phyloP scores from a whole-genome alignment of 495 filamentous ascomycete genomes.

The Thermothielavioides terrestris region DNA sequence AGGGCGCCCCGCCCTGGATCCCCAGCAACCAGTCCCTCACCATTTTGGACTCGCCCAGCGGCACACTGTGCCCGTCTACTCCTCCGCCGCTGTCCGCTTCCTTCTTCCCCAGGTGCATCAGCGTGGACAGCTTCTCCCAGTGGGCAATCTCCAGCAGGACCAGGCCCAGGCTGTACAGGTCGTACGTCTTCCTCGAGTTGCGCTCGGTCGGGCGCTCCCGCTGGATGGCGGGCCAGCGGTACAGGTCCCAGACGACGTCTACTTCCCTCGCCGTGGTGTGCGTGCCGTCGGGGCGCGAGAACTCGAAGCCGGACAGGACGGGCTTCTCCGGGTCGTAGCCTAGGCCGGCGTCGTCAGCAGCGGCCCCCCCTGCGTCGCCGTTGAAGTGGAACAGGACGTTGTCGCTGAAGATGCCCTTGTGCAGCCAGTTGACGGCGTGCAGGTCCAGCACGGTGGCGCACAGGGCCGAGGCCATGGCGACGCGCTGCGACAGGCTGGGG shows the following conservation, averaged over 20 bases:
- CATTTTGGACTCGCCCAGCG: slow-evolving; percentile 15
- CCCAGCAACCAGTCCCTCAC: slow-evolving; percentile 25
- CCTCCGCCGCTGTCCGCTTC: neutral
- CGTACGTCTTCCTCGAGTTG: slow-evolving; percentile 40
- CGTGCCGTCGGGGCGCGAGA: slow-evolving; percentile 21
- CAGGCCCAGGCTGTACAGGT: slow-evolving; percentile 44
- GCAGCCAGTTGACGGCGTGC: slow-evolving; percentile 50
- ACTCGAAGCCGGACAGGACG: slow-evolving; percentile 22
- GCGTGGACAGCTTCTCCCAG: slow-evolving; percentile 38
- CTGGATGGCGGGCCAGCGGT: slow-evolving; percentile 26
- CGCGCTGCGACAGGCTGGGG: slow-evolving; percentile 16
- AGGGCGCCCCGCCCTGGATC: slow-evolving; percentile 9
- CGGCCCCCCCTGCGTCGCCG: neutral
- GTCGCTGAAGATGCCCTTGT: slow-evolving; percentile 47
- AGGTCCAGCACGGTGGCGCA: slow-evolving; percentile 27
- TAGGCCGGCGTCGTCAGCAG: neutral
- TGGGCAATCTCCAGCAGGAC: slow-evolving; percentile 44
- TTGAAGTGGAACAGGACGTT: slow-evolving; percentile 42
- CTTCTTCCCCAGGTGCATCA: slow-evolving; percentile 27
- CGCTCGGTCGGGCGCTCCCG: slow-evolving; percentile 18
- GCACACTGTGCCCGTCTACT: slow-evolving; percentile 8
- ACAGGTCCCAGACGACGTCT: slow-evolving; percentile 23
- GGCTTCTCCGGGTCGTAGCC: slow-evolving; percentile 13
- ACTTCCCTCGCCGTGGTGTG: slow-evolving; percentile 22
- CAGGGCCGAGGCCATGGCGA: slow-evolving; percentile 18